Base-by-base conservation (phyloP, 352 stramenopile genomes). In the Pythium myriotylum region DNA sequence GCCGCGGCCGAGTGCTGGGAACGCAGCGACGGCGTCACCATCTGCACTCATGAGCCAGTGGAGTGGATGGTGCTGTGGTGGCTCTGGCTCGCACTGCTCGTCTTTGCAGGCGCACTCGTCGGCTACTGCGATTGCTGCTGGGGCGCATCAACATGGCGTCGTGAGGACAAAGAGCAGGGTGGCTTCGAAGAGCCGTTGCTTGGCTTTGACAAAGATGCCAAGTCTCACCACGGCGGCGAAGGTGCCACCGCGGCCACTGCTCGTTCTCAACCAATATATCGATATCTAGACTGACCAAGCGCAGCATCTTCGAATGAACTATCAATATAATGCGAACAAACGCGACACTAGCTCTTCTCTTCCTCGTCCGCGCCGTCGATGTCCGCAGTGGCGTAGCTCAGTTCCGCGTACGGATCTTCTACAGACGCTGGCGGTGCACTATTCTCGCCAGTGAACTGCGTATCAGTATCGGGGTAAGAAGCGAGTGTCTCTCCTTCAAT, bases 381-480 rank as follows among this genome's bases (percentile, higher is more conserved):
- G 7, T 60, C 68, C 32, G 67, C 79, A 0, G 74, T 63, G 3
- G 79, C 81, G 37, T 91, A 91, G 59, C 73, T 87, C 50, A 91
- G 54, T 63, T 88, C 72, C 12, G 77, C 73, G 29, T 81, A 84
- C 43, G 72, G 48, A 27, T 69, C 70, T 17, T 67, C 69, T n/a
- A 75, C 66, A 10, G 29, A 35, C 37, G 54, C 49, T 7, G 40
- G 22, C 17, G 40, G 22, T 12, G 54, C 23, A 26, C 32, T 62
- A 26, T 26, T 27, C 16, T 32, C 35, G 26, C 37, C 12, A 46
- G 41, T 49, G 22, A 81, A 94, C 55, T 94, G 84, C 19, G 62
- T 69, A 59, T 91, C 67, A 26, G 84, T 94, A 50, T 92, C 62
- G 0, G 84, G 84, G 61, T 94, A 94, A 59, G 81, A 86, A 43